phyloP scores from a whole-genome alignment of 2,329 filamentous ascomycete genomes.

The Furcasterigmium sp. region DNA sequence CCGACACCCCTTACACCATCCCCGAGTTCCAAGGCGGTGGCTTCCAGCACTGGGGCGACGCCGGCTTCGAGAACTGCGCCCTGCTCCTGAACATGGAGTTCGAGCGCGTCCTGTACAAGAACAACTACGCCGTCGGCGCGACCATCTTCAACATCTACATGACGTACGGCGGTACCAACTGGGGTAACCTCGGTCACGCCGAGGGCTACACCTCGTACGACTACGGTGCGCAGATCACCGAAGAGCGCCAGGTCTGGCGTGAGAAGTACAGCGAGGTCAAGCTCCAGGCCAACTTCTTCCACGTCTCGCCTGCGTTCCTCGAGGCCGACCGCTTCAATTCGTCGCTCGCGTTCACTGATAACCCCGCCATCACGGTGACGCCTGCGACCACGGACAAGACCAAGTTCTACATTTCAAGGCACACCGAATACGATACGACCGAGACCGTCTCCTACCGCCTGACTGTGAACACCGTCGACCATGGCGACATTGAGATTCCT shows the following conservation, averaged over 20 bases:
- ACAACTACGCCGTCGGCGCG: slow-evolving; percentile 60
- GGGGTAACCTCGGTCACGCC: slow-evolving; percentile 71
- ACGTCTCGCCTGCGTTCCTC: slow-evolving; percentile 66
- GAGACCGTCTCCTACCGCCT: slow-evolving; percentile 57
- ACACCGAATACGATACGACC: slow-evolving; percentile 58
- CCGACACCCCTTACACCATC: slow-evolving; percentile 57
- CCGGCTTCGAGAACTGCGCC: slow-evolving; percentile 63
- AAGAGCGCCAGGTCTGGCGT: slow-evolving; percentile 61
- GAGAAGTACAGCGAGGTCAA: slow-evolving; percentile 81
- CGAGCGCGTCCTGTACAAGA: slow-evolving; percentile 75
- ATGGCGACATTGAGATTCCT: slow-evolving; percentile 51
- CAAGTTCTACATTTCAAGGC: slow-evolving; percentile 63
- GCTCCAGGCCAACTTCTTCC: slow-evolving; percentile 68
- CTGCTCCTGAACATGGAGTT: slow-evolving; percentile 67
- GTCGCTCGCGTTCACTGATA: slow-evolving; percentile 19
- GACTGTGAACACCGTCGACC: slow-evolving; percentile 51
- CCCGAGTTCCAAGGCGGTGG: slow-evolving; percentile 66
- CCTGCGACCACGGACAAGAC: slow-evolving; percentile 47
- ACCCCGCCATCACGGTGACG: slow-evolving; percentile 51
- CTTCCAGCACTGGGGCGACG: slow-evolving; percentile 71
- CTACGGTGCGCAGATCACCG: slow-evolving; percentile 54
- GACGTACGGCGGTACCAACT: slow-evolving; percentile 77
- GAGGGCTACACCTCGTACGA: slow-evolving; percentile 58
- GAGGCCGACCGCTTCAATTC: slow-evolving; percentile 30
- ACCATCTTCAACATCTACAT: slow-evolving; percentile 72